A percentile compares a stretch with the other conserved stretches of the same genome.
Evolutionary conservation across 139 green algal genomes (phyloP).

Genomic region (Closterium sp.): DNA sequence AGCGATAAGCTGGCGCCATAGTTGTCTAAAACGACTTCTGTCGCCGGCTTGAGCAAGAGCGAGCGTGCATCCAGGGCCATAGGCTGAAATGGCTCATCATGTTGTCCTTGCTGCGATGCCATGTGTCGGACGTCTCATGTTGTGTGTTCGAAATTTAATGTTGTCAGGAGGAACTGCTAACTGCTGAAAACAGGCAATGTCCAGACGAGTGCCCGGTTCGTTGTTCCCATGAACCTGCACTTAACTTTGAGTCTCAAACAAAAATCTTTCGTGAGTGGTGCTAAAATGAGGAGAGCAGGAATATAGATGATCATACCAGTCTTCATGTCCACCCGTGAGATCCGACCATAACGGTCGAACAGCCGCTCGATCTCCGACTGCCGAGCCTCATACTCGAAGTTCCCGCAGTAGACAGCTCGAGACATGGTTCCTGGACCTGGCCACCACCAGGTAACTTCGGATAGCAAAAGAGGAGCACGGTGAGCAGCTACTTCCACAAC

Average conservation of each 20-base stretch:
- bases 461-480: neutral
- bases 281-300: neutral
- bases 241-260: neutral
- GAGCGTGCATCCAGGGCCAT: neutral
- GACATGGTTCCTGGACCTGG: neutral
- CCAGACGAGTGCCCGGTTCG: neutral
- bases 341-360: constrained; percentile 42
- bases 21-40: neutral
- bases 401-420: constrained; percentile 39
- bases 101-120: neutral
- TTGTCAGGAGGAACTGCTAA: neutral
- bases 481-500: neutral
- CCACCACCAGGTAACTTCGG: no score
- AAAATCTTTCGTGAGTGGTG: neutral
- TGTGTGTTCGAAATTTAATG: neutral
- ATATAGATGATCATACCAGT: constrained; percentile 27
- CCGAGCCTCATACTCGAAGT: constrained; percentile 54
- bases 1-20: neutral
- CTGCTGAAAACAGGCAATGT: neutral
- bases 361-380: constrained; percentile 39
- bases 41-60: neutral
- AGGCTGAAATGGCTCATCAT: neutral
- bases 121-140: neutral
- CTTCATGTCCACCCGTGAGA: constrained; percentile 51
- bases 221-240: neutral